These are phyloP conservation scores for Saturnispora halmiae DNA, from an alignment of 805 yeast genomes.

Conservation along the genomic window DNA sequence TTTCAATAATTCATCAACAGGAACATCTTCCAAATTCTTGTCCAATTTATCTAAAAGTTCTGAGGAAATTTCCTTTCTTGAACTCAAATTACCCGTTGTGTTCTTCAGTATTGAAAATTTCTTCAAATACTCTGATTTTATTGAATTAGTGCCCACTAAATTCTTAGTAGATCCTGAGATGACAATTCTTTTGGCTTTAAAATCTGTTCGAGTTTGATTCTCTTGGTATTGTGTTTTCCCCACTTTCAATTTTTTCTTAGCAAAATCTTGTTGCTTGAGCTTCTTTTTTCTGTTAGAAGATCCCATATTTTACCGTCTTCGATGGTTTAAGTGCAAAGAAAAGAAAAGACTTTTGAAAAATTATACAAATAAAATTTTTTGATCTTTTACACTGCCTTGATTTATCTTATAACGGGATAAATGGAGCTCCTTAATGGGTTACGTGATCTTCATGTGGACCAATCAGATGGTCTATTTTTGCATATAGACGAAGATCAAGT, in stretches of 20 bases:
- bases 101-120: slow-evolving; percentile 66
- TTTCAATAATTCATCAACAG: slow-evolving; percentile 48
- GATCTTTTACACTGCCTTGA: slow-evolving; percentile 8
- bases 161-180: slow-evolving; percentile 27
- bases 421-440: slow-evolving; percentile 4
- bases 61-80: slow-evolving; percentile 16
- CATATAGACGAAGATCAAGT: neutral
- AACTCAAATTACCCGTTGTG: slow-evolving; percentile 16
- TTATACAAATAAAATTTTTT: neutral
- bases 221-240: slow-evolving; percentile 74
- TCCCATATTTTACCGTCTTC: slow-evolving; percentile 27
- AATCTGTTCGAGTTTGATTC: slow-evolving; percentile 79
- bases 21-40: slow-evolving; percentile 32
- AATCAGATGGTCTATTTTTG: neutral
- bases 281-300: slow-evolving; percentile 45
- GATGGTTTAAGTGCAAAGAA: neutral
- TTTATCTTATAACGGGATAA: neutral
- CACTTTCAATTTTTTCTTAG: slow-evolving; percentile 72
- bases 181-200: slow-evolving; percentile 51
- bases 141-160: slow-evolving; percentile 6
- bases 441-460: neutral
- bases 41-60: slow-evolving; percentile 13
- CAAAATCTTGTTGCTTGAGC: slow-evolving; percentile 66
- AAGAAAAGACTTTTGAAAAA: neutral
- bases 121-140: slow-evolving; percentile 29